Evolutionary conservation across 2,329 filamentous ascomycete genomes (phyloP), one percentile per base, ranked within the genome.

Genomic region (Apiospora malaysiana): DNA sequence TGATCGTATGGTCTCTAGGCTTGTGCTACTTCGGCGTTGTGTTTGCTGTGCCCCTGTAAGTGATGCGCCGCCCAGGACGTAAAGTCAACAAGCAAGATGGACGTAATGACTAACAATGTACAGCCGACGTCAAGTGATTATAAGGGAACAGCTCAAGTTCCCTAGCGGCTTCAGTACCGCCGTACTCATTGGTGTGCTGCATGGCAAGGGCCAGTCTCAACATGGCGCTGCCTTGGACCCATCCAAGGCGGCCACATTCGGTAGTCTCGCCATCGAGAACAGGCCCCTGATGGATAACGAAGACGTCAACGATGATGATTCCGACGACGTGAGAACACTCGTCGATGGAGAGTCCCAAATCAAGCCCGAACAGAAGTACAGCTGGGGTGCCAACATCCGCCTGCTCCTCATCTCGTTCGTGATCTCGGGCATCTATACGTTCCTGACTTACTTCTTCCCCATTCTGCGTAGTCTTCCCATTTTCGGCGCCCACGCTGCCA

Each of bases 1-100:
- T 98, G 74, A 90, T 97, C 8, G 81, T 98, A 9, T 99, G 96
- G 96, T 93, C 94, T 37, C 81, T 99, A 69, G 96, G 96, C 0
- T 89, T 99, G 21, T 98, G 95, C 79, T 95, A 98, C 78, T 99
- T 99, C 79, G 96, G 96, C 0, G 96, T 98, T 1, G 92, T 98
- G 0, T 98, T 99, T 83, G 96, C 95, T 0, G 95, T 99, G 18
- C 96, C 96, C 0, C 79, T 98, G 86, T 87, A 79, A 82, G 84
- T 75, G 21, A 23, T 10, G 56, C 16, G 2, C n/a, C 18, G 51
- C 51, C 51, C 37, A 70, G 4, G 7, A n/a, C 18, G n/a, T n/a
- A n/a, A 32, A 6, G 32, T 7, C 8, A n/a, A 23, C 2, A 18
- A n/a, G 6, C 4, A 10, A 21, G 2, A 21, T 14, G 8, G 32